These are phyloP conservation scores for Aspergillus diversus DNA, from an alignment of 495 filamentous ascomycete species.

Conservation along the genomic window DNA sequence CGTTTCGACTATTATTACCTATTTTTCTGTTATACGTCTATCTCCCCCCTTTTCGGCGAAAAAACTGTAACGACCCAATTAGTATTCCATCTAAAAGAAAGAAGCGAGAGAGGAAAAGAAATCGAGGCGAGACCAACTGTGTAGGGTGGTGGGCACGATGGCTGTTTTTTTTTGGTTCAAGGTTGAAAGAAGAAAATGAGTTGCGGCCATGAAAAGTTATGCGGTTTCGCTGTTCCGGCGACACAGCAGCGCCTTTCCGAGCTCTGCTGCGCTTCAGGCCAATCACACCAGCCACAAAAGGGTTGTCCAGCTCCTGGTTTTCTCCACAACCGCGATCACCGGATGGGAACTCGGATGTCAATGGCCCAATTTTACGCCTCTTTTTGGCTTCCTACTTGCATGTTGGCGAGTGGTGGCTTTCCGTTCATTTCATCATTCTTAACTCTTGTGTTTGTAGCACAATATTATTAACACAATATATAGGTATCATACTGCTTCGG, in stretches of 20 bases:
- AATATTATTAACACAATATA: neutral
- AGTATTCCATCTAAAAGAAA: conserved; percentile 5
- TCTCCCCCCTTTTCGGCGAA: conserved; percentile 12
- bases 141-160: conserved; percentile 28
- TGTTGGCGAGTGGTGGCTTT: too few relatives aligned
- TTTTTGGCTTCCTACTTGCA: neutral
- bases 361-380: conserved; percentile 4
- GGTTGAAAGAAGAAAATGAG: conserved; percentile 36
- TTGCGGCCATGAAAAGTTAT: conserved; percentile 39
- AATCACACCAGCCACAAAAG: conserved; percentile 37
- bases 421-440: neutral
- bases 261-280: conserved; percentile 34
- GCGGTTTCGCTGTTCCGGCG: conserved; percentile 27
- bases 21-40: conserved; percentile 1
- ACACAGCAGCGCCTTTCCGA: conserved; percentile 32
- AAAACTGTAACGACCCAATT: conserved; percentile 16
- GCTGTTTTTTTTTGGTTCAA: conserved; percentile 25
- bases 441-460: neutral
- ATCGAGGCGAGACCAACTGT: conserved; percentile 21
- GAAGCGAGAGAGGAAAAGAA: neutral
- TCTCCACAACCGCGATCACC: conserved; percentile 23
- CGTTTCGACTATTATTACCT: conserved; percentile 14
- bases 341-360: conserved; percentile 10
- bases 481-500: neutral
- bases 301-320: conserved; percentile 29